Base-by-base conservation (phyloP, 257 asterid genomes). In the Fraxinus americana region DNA sequence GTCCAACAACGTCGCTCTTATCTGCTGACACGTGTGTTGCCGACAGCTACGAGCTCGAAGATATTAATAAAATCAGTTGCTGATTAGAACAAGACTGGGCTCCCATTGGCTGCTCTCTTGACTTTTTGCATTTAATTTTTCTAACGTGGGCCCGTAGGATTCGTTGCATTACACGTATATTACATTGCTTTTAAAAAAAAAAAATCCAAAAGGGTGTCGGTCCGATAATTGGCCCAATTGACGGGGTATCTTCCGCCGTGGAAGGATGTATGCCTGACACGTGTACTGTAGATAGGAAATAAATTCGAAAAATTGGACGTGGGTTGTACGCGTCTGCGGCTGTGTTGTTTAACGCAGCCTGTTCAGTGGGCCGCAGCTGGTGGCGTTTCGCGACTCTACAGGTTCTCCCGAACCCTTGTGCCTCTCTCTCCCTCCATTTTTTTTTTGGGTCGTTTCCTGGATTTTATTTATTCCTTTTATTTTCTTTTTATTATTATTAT, bases 31-130 rank as follows among this genome's bases (percentile, higher is more conserved):
- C 96, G 92, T 88, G 94, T 80, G 80, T 86, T 85, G 75, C 91
- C 91, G 92, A 92, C 91, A 85, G 50, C 81, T 89, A 90, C 89
- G 85, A 34, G 84, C 67, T 48, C 87, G 84, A 86, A 78, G 89
- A 85, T 82, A 86, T 79, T 83, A 82, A 82, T 82, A 91, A 89
- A 83, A 75, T 84, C 68, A 73, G 88, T 88, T 85, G 84, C 71
- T 79, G 76, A 87, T 72, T 77, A 84, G 81, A 86, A 83, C 90
- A 92, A 90, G 93, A 78, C 97, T 90, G 83, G 82, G 4, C 21
- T 73, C 83, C 69, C 72, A 92, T 90, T 92, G 97, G 96, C 84
- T 81, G 7, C 57, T 73, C 59, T 71, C 88, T 85, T 90, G 93
- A 89, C 92, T 86, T 84, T 80, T 81, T 23, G 0, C 21, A 27